phyloP scores from a whole-genome alignment of 192 early-diverging fungal species.

The Dissophora ornata region DNA sequence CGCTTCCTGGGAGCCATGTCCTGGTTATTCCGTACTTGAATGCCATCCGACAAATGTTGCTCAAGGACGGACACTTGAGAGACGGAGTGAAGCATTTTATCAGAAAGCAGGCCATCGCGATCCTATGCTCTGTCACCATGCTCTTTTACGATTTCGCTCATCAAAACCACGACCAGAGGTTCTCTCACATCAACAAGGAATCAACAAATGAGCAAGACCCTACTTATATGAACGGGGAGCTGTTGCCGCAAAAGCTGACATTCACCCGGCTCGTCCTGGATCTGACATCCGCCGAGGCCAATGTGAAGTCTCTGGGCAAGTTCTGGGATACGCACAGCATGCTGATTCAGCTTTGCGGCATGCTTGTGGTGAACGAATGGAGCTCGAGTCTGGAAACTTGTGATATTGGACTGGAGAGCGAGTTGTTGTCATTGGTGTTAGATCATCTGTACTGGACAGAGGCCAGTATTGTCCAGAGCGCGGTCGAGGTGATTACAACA shows the following conservation, averaged over 20 bases:
- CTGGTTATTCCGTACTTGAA: conserved; percentile 73
- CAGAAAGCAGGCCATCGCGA: conserved; percentile 58
- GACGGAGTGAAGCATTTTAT: conserved; percentile 55
- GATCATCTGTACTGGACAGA: conserved; percentile 75
- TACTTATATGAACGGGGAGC: background rate
- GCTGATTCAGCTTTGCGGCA: conserved; percentile 49
- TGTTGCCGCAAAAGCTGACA: conserved; percentile 33
- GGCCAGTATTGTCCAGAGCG: conserved; percentile 68
- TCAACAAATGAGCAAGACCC: no score
- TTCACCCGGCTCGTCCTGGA: conserved; percentile 42
- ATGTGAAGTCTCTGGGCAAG: conserved; percentile 46
- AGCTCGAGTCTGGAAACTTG: conserved; percentile 48
- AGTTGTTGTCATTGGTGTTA: conserved; percentile 70
- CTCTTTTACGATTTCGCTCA: conserved; percentile 48
- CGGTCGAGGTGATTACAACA: conserved; percentile 71
- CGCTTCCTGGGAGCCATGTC: conserved; percentile 75
- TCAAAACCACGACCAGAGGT: no score
- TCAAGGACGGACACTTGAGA: conserved; percentile 39
- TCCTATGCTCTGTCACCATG: conserved; percentile 59
- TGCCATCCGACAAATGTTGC: conserved; percentile 65
- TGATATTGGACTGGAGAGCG: conserved; percentile 60
- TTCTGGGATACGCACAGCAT: conserved; percentile 55
- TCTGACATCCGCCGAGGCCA: conserved; percentile 42
- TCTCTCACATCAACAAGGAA: no score
- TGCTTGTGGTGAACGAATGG: conserved; percentile 52